Evolutionary conservation across 768 basidiomycete species (phyloP).

Genomic region (Sporobolomyces pararoseus): DNA sequence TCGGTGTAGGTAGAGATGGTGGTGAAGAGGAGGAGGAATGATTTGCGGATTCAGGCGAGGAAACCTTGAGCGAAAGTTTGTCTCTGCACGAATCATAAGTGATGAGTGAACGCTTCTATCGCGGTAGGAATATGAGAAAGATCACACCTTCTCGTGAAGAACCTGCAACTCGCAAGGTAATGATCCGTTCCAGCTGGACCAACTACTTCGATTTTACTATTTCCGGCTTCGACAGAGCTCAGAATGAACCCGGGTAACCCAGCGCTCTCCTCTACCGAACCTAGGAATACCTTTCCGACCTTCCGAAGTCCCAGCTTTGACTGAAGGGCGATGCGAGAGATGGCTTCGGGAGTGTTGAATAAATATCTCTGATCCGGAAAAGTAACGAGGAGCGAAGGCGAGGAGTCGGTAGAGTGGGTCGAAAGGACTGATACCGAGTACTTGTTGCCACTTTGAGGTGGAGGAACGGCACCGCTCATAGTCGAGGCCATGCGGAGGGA

Average conservation of each 20-base stretch:
- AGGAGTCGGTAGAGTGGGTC: conserved; percentile 60
- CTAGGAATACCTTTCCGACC: conserved; percentile 68
- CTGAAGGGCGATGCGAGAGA: conserved; percentile 69
- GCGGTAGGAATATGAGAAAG: neutral
- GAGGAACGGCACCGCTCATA: neutral
- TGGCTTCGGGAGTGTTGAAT: conserved; percentile 82
- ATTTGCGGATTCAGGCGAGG: conserved; percentile 50
- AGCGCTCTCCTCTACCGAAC: conserved; percentile 59
- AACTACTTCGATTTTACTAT: conserved; percentile 59
- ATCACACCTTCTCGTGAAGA: conserved; percentile 17
- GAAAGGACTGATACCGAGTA: conserved; percentile 35
- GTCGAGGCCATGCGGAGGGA: neutral
- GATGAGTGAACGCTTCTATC: accelerated
- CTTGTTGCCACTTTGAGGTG: conserved; percentile 1
- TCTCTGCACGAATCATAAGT: conserved; percentile 51
- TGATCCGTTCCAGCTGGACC: conserved; percentile 56
- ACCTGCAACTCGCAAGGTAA: conserved; percentile 25
- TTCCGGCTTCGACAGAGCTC: conserved; percentile 70
- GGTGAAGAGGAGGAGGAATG: conserved; percentile 22
- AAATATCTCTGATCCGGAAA: conserved; percentile 79
- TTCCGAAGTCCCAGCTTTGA: conserved; percentile 64
- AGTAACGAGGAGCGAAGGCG: conserved; percentile 68
- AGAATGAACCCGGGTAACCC: conserved; percentile 66
- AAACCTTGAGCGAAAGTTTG: conserved; percentile 54
- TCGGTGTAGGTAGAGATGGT: conserved; percentile 25